Evolutionary conservation across 805 yeast species (phyloP).

Genomic region (Starmerella geochares): DNA sequence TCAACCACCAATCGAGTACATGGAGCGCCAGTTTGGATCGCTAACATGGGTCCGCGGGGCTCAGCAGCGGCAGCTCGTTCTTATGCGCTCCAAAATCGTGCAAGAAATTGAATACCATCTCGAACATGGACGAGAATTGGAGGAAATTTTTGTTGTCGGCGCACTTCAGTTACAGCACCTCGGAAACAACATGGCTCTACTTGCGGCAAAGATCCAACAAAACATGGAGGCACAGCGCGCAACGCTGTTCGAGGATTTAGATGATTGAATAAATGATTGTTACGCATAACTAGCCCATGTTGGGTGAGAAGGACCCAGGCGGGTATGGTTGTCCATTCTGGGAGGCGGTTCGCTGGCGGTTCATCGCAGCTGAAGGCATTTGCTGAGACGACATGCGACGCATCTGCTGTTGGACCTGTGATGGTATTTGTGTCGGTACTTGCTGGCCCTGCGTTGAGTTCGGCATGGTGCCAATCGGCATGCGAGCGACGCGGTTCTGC

Average conservation of each 20-base stretch:
- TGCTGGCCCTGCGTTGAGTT: slow-evolving; percentile 12
- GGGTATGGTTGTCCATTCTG: slow-evolving; percentile 8
- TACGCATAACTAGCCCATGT: background rate
- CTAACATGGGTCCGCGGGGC: background rate
- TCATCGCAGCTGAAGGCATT: slow-evolving; percentile 15
- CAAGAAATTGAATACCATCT: slow-evolving; percentile 17
- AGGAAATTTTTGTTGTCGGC: slow-evolving; percentile 14
- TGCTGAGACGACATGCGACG: slow-evolving; percentile 10
- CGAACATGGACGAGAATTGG: slow-evolving; percentile 13
- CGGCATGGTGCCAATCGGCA: slow-evolving; percentile 8
- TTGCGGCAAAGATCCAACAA: slow-evolving; percentile 4
- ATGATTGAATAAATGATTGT: background rate
- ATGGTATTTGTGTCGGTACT: slow-evolving; percentile 15
- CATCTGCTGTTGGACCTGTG: slow-evolving; percentile 14
- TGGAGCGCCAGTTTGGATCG: slow-evolving; percentile 9
- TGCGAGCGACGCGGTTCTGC: background rate
- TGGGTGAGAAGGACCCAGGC: slow-evolving; percentile 6
- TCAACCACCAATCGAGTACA: slow-evolving; percentile 10
- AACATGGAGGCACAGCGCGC: slow-evolving; percentile 2
- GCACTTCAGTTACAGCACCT: background rate
- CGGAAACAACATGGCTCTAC: slow-evolving; percentile 1
- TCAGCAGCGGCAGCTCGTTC: background rate
- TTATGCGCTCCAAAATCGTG: slow-evolving; percentile 5
- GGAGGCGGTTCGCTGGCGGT: slow-evolving; percentile 11
- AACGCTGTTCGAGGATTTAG: slow-evolving; percentile 8